Evolutionary conservation across 495 filamentous ascomycete species (phyloP), one percentile per base, ranked within the genome.

Genomic region (Talaromyces trachyspermus): DNA sequence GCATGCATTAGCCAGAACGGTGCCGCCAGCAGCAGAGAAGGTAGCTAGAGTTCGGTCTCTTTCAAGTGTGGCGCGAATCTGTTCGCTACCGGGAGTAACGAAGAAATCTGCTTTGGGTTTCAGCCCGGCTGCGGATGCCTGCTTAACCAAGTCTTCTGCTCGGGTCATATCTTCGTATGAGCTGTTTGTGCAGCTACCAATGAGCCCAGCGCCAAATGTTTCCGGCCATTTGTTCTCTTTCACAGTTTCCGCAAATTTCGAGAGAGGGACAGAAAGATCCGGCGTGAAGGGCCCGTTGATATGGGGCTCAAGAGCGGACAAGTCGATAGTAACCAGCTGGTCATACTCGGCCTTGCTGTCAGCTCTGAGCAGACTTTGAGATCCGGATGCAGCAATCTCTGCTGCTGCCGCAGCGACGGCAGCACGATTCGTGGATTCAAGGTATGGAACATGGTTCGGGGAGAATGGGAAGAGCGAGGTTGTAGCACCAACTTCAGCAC

Each of bases 81-180:
- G 91, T 66, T 98, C 92, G 60, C 87, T 94, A 22, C 92, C 92
- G 1, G 92, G 92, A 1, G 92, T 96, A 53, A 98, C 82, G 69
- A 94, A 95, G 72, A 98, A 95, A 53, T 88, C 85, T 1, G 84
- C 79, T 57, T 85, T 87, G 14, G 91, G 90, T 69, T 87, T 85
- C 23, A 98, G 68, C 26, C 92, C 92, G 8, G 86, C 92, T 25
- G 85, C 80, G 40, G 79, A 72, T 11, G 92, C 92, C 63, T 94
- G 89, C 65, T 89, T 89, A 38, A 96, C 86, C 46, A 98, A 75
- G 56, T 88, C 72, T 71, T 96, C 92, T 12, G 89, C 85, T 41
- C 92, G 82, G 8, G 88, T 89, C 92, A 98, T 98, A 59, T 98
- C 92, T 68, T 95, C 81, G 63, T 95, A 98, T 3, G 92, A 97